Evolutionary conservation across 345 rosid species (phyloP).

Genomic region (Citrus hindsii): DNA sequence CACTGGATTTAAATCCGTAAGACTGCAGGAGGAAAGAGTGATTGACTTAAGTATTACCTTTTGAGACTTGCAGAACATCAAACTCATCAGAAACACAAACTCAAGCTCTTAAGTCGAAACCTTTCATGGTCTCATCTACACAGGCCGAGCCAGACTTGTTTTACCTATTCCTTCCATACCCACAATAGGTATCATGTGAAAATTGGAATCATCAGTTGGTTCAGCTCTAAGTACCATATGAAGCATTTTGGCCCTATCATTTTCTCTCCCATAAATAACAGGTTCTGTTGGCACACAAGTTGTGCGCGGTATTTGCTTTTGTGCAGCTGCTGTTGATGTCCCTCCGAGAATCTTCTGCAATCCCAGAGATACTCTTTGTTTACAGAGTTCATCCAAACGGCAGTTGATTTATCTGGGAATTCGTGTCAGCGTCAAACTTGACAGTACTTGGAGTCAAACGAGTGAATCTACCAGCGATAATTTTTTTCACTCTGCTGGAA

Average conservation of each 20-base stretch:
- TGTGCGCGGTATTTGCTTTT: neutral
- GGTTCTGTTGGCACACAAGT: neutral
- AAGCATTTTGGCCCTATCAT: neutral
- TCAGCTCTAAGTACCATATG: neutral
- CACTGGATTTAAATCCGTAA: neutral
- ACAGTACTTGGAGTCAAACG: neutral
- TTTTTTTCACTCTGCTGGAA: neutral
- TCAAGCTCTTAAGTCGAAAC: neutral
- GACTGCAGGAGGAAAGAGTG: neutral
- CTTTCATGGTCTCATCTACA: too few species aligned
- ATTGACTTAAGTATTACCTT: neutral
- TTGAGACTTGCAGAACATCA: neutral
- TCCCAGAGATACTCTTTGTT: neutral
- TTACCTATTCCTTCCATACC: neutral
- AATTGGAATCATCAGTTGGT: neutral
- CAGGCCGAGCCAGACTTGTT: neutral
- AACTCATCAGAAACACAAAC: slow-evolving; percentile 2
- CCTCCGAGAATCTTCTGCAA: neutral
- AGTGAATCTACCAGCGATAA: neutral
- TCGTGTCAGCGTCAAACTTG: neutral
- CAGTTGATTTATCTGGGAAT: neutral
- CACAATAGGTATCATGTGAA: neutral
- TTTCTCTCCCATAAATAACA: neutral
- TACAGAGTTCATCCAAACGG: neutral
- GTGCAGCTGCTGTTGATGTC: neutral